These are phyloP conservation scores for Fraxinus nigra DNA, from an alignment of 305 asterid genomes.

Conservation along the genomic window DNA sequence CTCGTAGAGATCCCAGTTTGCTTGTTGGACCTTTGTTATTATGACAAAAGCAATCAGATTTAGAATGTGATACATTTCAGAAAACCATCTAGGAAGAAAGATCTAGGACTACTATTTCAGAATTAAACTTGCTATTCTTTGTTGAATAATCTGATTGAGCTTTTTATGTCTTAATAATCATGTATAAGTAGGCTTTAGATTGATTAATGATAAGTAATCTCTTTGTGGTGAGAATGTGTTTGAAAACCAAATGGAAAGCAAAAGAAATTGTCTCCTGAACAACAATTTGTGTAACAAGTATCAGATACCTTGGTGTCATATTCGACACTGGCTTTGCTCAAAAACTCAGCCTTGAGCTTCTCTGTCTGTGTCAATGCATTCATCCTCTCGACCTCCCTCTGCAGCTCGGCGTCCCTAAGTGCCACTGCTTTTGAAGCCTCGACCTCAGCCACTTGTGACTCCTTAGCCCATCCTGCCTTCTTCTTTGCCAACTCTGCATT, in stretches of 20 bases:
- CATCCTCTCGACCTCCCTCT: background rate
- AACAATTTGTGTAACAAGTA: background rate
- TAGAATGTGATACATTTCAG: background rate
- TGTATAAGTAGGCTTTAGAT: background rate
- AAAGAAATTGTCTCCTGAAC: background rate
- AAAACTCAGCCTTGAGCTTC: conserved; percentile 14
- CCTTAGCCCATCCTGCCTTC: conserved; percentile 24
- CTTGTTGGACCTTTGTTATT: conserved; percentile 29
- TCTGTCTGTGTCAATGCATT: conserved; percentile 10
- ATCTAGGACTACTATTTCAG: background rate
- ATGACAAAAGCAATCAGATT: background rate
- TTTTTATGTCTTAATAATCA: background rate
- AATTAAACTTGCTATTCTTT: background rate
- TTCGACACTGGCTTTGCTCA: background rate
- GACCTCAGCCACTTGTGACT: background rate
- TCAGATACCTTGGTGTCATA: background rate
- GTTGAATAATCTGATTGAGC: background rate
- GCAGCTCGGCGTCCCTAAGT: conserved; percentile 17
- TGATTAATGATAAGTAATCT: background rate
- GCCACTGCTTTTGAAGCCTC: conserved; percentile 22
- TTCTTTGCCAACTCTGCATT: conserved; percentile 31
- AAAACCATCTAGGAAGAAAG: background rate
- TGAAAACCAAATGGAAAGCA: background rate
- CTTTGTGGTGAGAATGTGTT: background rate
- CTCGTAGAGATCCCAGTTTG: conserved; percentile 39